Evolutionary conservation across 2,329 filamentous ascomycete genomes (phyloP), one percentile per base, ranked within the genome.

Genomic region (Grosmannia serpens): DNA sequence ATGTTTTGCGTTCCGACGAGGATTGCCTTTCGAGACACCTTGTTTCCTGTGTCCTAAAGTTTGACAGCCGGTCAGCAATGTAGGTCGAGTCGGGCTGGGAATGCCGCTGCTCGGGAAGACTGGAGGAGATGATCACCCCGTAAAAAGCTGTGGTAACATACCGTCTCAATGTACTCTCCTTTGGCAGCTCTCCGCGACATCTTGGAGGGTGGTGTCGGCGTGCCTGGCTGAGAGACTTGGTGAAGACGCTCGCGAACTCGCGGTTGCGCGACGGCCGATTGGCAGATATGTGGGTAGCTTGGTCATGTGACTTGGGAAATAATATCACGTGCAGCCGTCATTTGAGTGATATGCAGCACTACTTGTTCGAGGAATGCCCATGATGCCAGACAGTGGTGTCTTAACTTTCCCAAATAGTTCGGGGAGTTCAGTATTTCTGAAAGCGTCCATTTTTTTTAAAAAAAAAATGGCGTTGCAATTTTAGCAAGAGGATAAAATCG

Each of bases 1-100:
- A 99, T 97, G 74, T 97, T 95, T 66, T 95, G 91, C 26, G 92
- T 96, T 67, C 94, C 94, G 68, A 95, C 88, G 65, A 99, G 89
- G 69, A 87, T 86, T 62, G 90, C 89, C 65, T 90, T 90, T 64
- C 94, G 89, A 46, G 91, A 92, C 67, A 99, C 94, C 76, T 97
- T 97, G 81, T 99, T 99, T 65, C 94, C 94, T 3, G 91, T 96
- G 74, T 97, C 92, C 91, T 95, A 65, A 6, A 27, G 6, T 3
- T 1, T 13, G 33, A 41, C 1, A 29, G 27, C 20, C 17, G 22
- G 31, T 54, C 20, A 55, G 41, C 52, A 20, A 33, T 47, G 24
- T 13, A 33, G 38, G 33, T 35, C 10, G 31, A 33, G 31, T 33
- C 6, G 31, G 7, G 15, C 17, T n/a, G 17, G 38, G 38, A 41